Evolutionary conservation across 352 stramenopile genomes (phyloP).

Genomic region (Pythium monospermum): DNA sequence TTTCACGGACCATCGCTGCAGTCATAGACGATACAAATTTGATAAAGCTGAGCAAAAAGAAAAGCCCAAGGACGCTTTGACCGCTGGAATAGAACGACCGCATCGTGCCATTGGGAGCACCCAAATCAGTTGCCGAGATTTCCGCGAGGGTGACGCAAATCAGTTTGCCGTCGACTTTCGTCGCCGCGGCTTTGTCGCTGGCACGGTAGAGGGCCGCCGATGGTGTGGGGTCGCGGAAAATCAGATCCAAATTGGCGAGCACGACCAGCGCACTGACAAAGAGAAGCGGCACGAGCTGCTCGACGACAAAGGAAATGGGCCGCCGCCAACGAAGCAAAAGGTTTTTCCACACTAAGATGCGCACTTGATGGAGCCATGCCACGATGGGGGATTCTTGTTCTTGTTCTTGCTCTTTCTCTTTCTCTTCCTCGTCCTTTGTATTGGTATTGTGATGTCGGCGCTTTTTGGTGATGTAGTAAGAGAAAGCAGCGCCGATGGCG

Average conservation of each 20-base stretch:
- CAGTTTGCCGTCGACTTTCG: conserved; percentile 19
- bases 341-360: conserved; percentile 44
- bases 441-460: neutral
- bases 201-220: neutral
- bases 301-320: conserved; percentile 25
- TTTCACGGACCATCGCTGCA: conserved; percentile 73
- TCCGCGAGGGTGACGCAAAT: conserved; percentile 20
- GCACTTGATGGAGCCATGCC: conserved; percentile 20
- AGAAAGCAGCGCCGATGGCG: neutral
- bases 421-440: neutral
- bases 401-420: neutral
- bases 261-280: conserved; percentile 31
- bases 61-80: conserved; percentile 36
- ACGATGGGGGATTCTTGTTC: conserved; percentile 2
- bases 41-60: conserved; percentile 36
- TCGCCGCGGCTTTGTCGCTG: neutral
- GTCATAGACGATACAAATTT: conserved; percentile 66
- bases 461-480: neutral
- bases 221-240: conserved; percentile 9
- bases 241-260: conserved; percentile 30
- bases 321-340: conserved; percentile 24
- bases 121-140: conserved; percentile 14
- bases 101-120: conserved; percentile 23
- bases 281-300: conserved; percentile 34
- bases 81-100: conserved; percentile 38